Evolutionary conservation across 345 rosid species (phyloP).

Genomic region (Chamaenerion angustifolium): DNA sequence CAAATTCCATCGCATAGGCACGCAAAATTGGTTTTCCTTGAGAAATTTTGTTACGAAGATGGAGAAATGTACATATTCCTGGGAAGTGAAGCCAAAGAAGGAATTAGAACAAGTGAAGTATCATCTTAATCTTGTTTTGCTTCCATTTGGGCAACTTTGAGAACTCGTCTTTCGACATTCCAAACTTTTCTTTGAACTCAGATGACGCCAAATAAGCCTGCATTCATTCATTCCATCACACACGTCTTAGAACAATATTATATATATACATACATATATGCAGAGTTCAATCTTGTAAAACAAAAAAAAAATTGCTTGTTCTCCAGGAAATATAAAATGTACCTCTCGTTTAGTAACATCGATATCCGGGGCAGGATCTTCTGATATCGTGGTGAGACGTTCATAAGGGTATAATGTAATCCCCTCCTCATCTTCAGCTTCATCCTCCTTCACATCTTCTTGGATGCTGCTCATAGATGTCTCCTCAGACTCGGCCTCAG

Average conservation of each 20-base stretch:
- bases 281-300: slow-evolving; percentile 1
- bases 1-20: too few species aligned
- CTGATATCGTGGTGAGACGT: slow-evolving; percentile 44
- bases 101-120: slow-evolving; percentile 47
- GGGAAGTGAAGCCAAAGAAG: too few species aligned
- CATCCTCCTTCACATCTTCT: slow-evolving; percentile 78
- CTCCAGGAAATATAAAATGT: too few species aligned
- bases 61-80: too few species aligned
- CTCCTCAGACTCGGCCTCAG: slow-evolving; percentile 42
- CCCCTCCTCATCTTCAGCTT: slow-evolving; percentile 79
- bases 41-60: too few species aligned
- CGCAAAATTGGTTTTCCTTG: too few species aligned
- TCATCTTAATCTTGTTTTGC: slow-evolving; percentile 86
- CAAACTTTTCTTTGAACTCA: slow-evolving; percentile 77
- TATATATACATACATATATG: background rate
- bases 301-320: too few species aligned
- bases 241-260: slow-evolving; percentile 1
- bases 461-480: slow-evolving; percentile 44
- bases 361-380: slow-evolving; percentile 59
- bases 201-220: slow-evolving; percentile 55
- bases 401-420: slow-evolving; percentile 53
- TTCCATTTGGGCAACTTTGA: slow-evolving; percentile 81
- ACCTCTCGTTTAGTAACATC: slow-evolving; percentile 91
- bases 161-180: slow-evolving; percentile 63
- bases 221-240: slow-evolving; percentile 9